Evolutionary conservation across 2,329 filamentous ascomycete genomes (phyloP), one percentile per base, ranked within the genome.

Genomic region (Colletotrichum sp.): DNA sequence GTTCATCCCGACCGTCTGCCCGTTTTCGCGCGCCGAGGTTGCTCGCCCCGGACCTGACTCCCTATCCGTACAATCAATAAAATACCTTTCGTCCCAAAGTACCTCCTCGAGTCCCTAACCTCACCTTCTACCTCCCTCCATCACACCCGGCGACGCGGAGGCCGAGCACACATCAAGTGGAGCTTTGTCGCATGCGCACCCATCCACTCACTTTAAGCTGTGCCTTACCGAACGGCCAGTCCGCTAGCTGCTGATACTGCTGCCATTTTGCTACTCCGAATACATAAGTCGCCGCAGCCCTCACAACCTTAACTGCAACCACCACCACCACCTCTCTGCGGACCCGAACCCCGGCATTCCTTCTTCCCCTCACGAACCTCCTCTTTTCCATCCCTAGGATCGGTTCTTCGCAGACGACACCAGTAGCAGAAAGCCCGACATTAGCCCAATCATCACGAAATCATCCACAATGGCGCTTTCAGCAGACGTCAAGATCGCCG

Each of bases 401-500:
- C 9, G 38, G 52, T 64, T 38, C 61, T 67, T 55, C 43, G n/a
- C 21, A 26, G 52, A 73, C 69, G 55, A 71, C 18, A 28, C 7
- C 24, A 57, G 26, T 8, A 65, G n/a, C 67, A 36, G 18, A 26
- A 65, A 28, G 18, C 32, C 24, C 4, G 43, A 52, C 4, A 52
- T 21, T 48, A 52, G n/a, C 43, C 43, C n/a, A 52, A 64, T 30
- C 58, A 18, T 21, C 28, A 24, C 28, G 1, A 48, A 43, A 61
- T 21, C 48, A 28, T 55, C 26, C 70, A 81, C 74, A 78, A 90
- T 89, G 86, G 82, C 85, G 18, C 78, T 85, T 36, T 65, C 74
- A 65, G 30, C 60, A 76, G 72, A 85, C 67, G 80, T 82, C 74
- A 82, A 81, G 61, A 87, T 92, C 74, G 79, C 85, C 38, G 79